phyloP scores from a whole-genome alignment of 1,284 basidiomycete genomes.

The Cystobasidium pallidum region DNA sequence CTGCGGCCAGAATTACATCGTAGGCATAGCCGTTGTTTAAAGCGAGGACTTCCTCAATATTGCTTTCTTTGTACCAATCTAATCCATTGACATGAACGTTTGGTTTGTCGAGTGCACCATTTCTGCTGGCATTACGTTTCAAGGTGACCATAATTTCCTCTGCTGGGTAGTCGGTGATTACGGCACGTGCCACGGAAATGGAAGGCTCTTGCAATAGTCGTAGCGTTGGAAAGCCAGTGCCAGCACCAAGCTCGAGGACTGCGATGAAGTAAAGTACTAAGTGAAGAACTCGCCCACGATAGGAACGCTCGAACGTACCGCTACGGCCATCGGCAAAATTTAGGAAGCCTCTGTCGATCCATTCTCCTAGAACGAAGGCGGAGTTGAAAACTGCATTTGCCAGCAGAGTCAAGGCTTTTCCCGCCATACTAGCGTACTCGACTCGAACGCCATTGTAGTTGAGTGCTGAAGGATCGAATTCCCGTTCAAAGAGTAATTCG shows the following conservation, averaged over 20 bases:
- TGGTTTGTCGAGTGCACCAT: neutral
- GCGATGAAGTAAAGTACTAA: neutral
- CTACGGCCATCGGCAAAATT: slow-evolving; percentile 5
- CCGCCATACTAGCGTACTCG: slow-evolving; percentile 10
- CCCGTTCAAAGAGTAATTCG: slow-evolving; percentile 31
- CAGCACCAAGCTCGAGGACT: slow-evolving; percentile 45
- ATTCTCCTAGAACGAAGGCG: slow-evolving; percentile 40
- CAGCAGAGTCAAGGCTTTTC: slow-evolving; percentile 39
- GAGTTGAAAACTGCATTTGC: slow-evolving; percentile 44
- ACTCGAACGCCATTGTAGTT: slow-evolving; percentile 30
- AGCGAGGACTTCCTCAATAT: slow-evolving; percentile 22
- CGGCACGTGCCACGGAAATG: slow-evolving; percentile 4
- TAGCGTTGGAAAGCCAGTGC: slow-evolving; percentile 38
- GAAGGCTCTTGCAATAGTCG: slow-evolving; percentile 17
- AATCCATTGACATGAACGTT: slow-evolving; percentile 23
- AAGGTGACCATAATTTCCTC: slow-evolving; percentile 38
- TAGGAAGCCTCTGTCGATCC: slow-evolving; percentile 42
- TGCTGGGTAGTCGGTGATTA: slow-evolving; percentile 43
- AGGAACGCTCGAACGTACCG: slow-evolving; percentile 8
- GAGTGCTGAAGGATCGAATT: slow-evolving; percentile 20
- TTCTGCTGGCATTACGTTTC: slow-evolving; percentile 12
- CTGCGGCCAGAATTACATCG: slow-evolving; percentile 39
- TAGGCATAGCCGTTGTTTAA: neutral
- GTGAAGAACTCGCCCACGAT: neutral
- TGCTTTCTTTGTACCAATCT: slow-evolving; percentile 25